phyloP scores from a whole-genome alignment of 805 yeast species.

The Candida railenensis region DNA sequence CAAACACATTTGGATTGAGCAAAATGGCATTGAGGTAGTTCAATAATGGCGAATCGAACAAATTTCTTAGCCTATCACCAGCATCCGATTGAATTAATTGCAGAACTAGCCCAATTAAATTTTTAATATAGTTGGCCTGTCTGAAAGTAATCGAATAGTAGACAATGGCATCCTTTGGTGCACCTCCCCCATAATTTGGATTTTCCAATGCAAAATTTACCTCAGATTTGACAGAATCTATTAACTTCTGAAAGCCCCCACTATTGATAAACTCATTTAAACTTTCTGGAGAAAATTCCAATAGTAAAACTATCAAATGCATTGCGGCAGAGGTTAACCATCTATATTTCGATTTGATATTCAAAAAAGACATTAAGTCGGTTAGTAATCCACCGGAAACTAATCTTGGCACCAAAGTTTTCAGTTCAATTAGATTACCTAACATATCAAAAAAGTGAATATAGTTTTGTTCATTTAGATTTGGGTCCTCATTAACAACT shows the following conservation, averaged over 20 bases:
- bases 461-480: slow-evolving; percentile 41
- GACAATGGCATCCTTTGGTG: slow-evolving; percentile 51
- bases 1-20: slow-evolving; percentile 58
- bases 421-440: slow-evolving; percentile 54
- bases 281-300: slow-evolving; percentile 45
- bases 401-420: slow-evolving; percentile 53
- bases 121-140: slow-evolving; percentile 50
- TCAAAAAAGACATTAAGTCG: slow-evolving; percentile 61
- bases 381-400: slow-evolving; percentile 75
- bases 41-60: slow-evolving; percentile 83
- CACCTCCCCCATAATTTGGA: slow-evolving; percentile 57
- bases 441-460: slow-evolving; percentile 59
- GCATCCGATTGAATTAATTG: slow-evolving; percentile 68
- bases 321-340: slow-evolving; percentile 64
- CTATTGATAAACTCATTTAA: slow-evolving; percentile 62
- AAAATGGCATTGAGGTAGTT: slow-evolving; percentile 59
- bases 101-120: slow-evolving; percentile 61
- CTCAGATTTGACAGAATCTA: slow-evolving; percentile 61
- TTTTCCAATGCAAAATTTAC: slow-evolving; percentile 61
- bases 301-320: slow-evolving; percentile 51
- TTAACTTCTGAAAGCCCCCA: slow-evolving; percentile 64
- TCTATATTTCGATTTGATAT: slow-evolving; percentile 48
- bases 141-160: slow-evolving; percentile 54
- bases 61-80: slow-evolving; percentile 80
- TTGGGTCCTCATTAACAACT: slow-evolving; percentile 38